A percentile compares a stretch with the other conserved stretches of the same genome.
phyloP scores from a whole-genome alignment of 495 filamentous ascomycete species.

The Neurospora sp. region DNA sequence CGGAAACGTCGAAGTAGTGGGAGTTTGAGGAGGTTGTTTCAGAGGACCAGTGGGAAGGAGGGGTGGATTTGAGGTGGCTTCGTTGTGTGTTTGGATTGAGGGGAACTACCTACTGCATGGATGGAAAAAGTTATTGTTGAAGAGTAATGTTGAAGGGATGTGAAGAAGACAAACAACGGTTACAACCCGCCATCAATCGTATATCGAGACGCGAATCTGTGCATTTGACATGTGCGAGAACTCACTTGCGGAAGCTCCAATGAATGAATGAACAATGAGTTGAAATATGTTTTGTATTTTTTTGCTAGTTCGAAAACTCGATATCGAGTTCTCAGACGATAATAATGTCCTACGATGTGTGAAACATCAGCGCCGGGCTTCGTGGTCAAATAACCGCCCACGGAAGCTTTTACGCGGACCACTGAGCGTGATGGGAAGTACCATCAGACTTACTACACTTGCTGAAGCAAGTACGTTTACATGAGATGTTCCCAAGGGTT shows the following conservation, averaged over 20 bases:
- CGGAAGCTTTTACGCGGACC: not conserved
- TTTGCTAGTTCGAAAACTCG: not conserved
- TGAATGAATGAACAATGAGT: not conserved
- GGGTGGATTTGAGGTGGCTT: not conserved
- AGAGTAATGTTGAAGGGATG: not conserved
- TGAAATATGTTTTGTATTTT: not conserved
- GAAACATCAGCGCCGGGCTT: not conserved
- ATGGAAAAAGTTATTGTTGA: not conserved
- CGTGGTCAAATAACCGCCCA: not conserved
- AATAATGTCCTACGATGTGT: not conserved
- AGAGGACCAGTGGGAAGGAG: not conserved
- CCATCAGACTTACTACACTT: not conserved
- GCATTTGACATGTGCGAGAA: not conserved
- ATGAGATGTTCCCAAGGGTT: conserved; percentile 44
- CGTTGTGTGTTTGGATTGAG: not conserved
- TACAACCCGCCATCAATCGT: not conserved
- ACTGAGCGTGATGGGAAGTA: not conserved
- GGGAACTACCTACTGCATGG: not conserved
- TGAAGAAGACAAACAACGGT: not conserved
- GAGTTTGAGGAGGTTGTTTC: not conserved
- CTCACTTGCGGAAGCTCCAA: not conserved
- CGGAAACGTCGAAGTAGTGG: not conserved
- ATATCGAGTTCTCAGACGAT: not conserved
- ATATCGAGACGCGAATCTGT: not conserved
- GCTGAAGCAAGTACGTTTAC: not conserved